Evolutionary conservation across 306 rosid genomes (phyloP), one percentile per base, ranked within the genome.

Genomic region (Canavalia ensiformis): DNA sequence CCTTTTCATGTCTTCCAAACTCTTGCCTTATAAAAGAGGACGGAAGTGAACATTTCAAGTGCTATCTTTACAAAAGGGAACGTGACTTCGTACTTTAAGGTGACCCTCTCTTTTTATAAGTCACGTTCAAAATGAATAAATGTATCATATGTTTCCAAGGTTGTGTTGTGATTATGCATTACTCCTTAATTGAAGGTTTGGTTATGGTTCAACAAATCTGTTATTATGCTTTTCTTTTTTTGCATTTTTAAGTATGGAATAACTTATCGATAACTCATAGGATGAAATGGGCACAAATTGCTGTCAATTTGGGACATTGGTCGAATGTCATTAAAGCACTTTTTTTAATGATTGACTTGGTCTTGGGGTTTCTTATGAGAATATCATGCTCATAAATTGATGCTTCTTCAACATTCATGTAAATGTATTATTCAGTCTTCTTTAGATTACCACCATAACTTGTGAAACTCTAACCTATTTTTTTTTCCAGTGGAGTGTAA

Each of bases 11-110:
- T 13, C 44, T 55, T 78, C 65, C 76, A 49, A 29, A 52, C 37
- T 64, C 4, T 25, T 60, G 35, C 82, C 72, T 54, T 87, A 86
- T 85, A 76, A 39, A 86, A 82, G 68, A 72, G 30, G 13, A 68
- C 7, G 18, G 7, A 81, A 42, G 47, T 62, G 57, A 8, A 25
- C 37, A 37, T 35, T 6, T 31, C 46, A 51, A 42, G 35, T 76
- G 11, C 72, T 25, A 18, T 41, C 86, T 70, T 80, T 54, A 34
- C 72, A 75, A 29, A 29, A 64, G 31, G 3, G 67, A 5, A 76
- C 0, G 68, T 39, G 9, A 83, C 77, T 54, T 71, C 25, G 18
- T 54, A 70, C 44, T 69, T 66, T 81, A 59, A 84, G 88, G 91
- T 88, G 54, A 80, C 37, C 57, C 65, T 60, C 30, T 56, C n/a